Evolutionary conservation across 768 basidiomycete species (phyloP), one percentile per base, ranked within the genome.

Genomic region (Steccherinum ochraceum): DNA sequence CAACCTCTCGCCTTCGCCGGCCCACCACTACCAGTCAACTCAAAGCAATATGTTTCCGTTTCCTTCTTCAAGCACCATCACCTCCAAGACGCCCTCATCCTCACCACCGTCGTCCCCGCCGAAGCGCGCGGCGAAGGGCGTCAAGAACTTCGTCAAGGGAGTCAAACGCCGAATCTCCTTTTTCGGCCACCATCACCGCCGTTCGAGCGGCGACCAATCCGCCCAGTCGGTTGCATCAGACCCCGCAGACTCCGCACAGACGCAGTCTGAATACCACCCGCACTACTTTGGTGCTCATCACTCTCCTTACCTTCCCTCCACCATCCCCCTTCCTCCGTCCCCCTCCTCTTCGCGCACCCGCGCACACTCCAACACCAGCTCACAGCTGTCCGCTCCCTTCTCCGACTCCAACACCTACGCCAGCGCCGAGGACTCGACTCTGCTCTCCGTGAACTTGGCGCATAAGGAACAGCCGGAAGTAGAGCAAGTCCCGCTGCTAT

Each of bases 81-180:
- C 30, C 30, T 35, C 41, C 41, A 43, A 5, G 10, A 23, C 13
- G 45, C 45, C 24, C 35, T 50, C 43, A 30, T 55, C 25, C 49
- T 55, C 21, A 45, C 45, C n/a, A 43, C 50, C 45, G 44, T 45
- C 46, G 50, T 58, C 27, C 41, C 55, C 35, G 46, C 45, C 45
- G 19, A 52, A 52, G 46, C 51, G 50, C 12, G 5, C 5, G 30
- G 45, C 24, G 43, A 52, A 53, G 41, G 55, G 55, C 45, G 53
- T 59, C 27, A 56, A 56, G 45, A 52, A 53, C 16, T 53, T 61
- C 49, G 59, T 58, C 11, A 56, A 48, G 43, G 52, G 53, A n/a
- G 40, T 61, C 35, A 58, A 53, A 45, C 50, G 57, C 24, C 52
- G 57, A 48, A 56, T 56, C 11, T 54, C 53, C 55, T 52, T 47